A percentile compares a stretch with the other conserved stretches of the same genome.
phyloP scores from a whole-genome alignment of 305 asterid species.

The Fraxinus latifolia region DNA sequence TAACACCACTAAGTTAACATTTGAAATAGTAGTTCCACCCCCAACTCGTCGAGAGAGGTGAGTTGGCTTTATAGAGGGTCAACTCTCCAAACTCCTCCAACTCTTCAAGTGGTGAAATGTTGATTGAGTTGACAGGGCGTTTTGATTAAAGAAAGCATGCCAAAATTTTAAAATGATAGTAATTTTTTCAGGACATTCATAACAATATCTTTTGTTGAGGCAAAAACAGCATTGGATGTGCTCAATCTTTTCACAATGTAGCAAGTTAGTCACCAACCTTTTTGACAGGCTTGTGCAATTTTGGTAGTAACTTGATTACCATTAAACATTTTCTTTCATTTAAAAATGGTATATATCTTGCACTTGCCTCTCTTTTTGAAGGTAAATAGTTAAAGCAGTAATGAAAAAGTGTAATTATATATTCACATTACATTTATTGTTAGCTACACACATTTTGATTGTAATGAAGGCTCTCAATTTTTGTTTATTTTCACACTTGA shows the following conservation, averaged over 20 bases:
- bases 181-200: too few relatives aligned
- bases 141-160: too few relatives aligned
- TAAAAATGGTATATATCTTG: not conserved
- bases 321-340: not conserved
- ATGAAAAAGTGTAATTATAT: too few relatives aligned
- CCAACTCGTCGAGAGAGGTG: not conserved
- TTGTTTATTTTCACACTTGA: too few relatives aligned
- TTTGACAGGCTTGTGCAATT: not conserved
- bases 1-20: too few relatives aligned
- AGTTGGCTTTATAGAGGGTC: not conserved
- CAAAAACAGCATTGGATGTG: not conserved
- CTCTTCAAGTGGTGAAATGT: not conserved
- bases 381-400: too few relatives aligned
- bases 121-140: not conserved
- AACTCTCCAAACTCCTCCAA: not conserved
- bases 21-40: not conserved
- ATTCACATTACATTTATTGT: too few relatives aligned
- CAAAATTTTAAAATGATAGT: too few relatives aligned
- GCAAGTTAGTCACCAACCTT: not conserved
- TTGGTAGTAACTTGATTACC: not conserved
- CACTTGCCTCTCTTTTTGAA: not conserved
- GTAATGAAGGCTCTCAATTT: too few relatives aligned
- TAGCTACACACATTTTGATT: too few relatives aligned
- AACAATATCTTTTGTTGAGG: not conserved
- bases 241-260: not conserved